Evolutionary conservation across 768 basidiomycete genomes (phyloP).

Genomic region (Boletus rufocinnamomeus): DNA sequence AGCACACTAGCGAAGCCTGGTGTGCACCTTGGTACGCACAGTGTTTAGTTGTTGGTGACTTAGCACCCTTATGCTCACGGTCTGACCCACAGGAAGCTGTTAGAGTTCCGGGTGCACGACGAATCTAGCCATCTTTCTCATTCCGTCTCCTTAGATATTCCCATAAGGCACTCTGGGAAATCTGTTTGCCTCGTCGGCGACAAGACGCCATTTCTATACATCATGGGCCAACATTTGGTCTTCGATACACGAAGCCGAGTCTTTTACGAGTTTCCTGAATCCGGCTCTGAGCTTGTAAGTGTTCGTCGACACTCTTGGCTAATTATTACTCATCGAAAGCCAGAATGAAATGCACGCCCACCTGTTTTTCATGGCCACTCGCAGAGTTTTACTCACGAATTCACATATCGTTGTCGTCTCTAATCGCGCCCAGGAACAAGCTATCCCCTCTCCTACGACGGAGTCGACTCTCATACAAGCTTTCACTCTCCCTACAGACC

Average conservation of each 20-base stretch:
- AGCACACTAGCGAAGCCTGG: not conserved
- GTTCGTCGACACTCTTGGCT: not conserved
- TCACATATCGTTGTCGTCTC: constrained; percentile 6
- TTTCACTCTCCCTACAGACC: not conserved
- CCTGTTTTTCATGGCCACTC: not conserved
- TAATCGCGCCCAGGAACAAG: not conserved
- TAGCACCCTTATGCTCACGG: not conserved
- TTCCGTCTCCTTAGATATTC: not conserved
- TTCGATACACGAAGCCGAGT: constrained; percentile 1
- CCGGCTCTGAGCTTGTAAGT: not conserved
- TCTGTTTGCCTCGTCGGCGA: not conserved
- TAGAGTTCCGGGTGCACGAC: constrained; percentile 1
- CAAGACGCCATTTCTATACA: not conserved
- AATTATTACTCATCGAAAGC: not conserved
- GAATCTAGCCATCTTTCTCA: not conserved
- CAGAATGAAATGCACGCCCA: not conserved
- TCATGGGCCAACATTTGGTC: not conserved
- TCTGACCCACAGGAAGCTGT: not conserved
- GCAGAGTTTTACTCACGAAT: constrained; percentile 2
- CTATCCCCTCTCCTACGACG: not conserved
- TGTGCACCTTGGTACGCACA: not conserved
- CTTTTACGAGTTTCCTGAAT: constrained; percentile 2
- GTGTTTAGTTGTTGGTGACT: not conserved
- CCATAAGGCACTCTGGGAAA: not conserved
- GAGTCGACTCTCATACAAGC: constrained; percentile 4